A percentile compares a stretch with the other conserved stretches of the same genome.
phyloP scores from a whole-genome alignment of 768 basidiomycete genomes.

The Filobasidium floriforme region DNA sequence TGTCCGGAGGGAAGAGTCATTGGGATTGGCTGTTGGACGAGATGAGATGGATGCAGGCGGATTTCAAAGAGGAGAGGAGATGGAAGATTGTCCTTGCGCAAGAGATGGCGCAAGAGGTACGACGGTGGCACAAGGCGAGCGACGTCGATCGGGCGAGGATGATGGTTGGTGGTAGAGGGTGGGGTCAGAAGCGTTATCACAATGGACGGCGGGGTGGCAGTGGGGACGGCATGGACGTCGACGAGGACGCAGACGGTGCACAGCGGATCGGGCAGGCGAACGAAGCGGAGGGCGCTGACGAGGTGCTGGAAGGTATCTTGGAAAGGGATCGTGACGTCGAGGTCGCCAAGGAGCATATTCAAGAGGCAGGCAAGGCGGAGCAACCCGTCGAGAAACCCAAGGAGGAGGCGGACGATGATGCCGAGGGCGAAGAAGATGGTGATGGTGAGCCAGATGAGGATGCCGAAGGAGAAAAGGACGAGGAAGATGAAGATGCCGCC shows the following conservation, averaged over 20 bases:
- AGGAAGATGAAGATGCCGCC: slow-evolving; percentile 45
- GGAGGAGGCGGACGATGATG: slow-evolving; percentile 36
- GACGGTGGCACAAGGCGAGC: slow-evolving; percentile 76
- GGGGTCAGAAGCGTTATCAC: slow-evolving; percentile 27
- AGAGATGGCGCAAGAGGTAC: slow-evolving; percentile 68
- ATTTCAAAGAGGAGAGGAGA: slow-evolving; percentile 85
- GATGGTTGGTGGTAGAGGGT: slow-evolving; percentile 49
- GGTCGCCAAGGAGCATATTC: background rate
- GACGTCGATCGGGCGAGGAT: slow-evolving; percentile 57
- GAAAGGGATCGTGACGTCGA: background rate
- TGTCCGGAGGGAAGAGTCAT: slow-evolving; percentile 62
- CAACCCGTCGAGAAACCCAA: slow-evolving; percentile 16
- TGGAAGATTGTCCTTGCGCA: slow-evolving; percentile 86
- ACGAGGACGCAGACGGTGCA: slow-evolving; percentile 18
- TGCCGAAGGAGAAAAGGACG: slow-evolving; percentile 51
- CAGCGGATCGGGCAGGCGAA: slow-evolving; percentile 1
- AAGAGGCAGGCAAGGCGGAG: slow-evolving; percentile 21
- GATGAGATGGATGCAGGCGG: slow-evolving; percentile 96
- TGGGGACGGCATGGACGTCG: background rate
- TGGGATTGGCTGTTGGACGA: slow-evolving; percentile 97
- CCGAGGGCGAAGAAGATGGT: slow-evolving; percentile 42
- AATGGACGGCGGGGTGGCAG: background rate
- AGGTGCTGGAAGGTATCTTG: slow-evolving; percentile 21
- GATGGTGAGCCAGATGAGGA: slow-evolving; percentile 44
- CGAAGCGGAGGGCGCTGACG: slow-evolving; percentile 22